Base-by-base conservation (phyloP, 371 early-diverging fungal genomes). In the Chytridiales sp. region DNA sequence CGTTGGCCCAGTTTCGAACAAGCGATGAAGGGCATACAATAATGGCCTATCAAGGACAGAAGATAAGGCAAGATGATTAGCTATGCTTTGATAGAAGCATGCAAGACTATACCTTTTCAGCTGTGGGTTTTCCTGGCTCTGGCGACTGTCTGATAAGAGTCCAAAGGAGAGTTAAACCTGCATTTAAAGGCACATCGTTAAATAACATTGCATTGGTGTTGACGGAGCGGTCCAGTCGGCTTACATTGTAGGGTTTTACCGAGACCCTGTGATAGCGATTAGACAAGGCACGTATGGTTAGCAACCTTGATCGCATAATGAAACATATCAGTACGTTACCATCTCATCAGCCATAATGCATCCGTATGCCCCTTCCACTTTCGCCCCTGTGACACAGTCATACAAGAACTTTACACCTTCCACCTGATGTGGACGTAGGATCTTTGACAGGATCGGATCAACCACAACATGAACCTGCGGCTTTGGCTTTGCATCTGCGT, bases 291-390 rank as follows among this genome's bases (percentile, higher is more conserved):
- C n/a, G 27, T 11, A 17, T 24, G 29, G n/a, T n/a, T n/a, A n/a
- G n/a, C n/a, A n/a, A n/a, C n/a, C n/a, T n/a, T n/a, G n/a, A n/a
- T n/a, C n/a, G n/a, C n/a, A n/a, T n/a, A 34, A 40, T 22, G 1
- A 63, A 26, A 34, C 42, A 54, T n/a, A 17, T 6, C 9, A n/a
- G n/a, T 19, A 8, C n/a, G 5, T 41, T 43, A 75, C 77, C 96
- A 96, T 96, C 69, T 96, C 98, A 75, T 97, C 98, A 2, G 98
- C 98, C 95, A 96, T 95, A 56, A 97, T 97, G 66, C 94, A 94
- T 6, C 93, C 93, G 62, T 72, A 85, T 0, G 77, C 78, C 61
- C 75, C 69, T 21, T 78, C 75, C 34, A 79, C 77, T 4, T 81
- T 82, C 54, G 68, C 67, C 2, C 95, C 98, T 1, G 94, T 95